Base-by-base conservation (phyloP, 306 rosid genomes). In the Trifolium repens region DNA sequence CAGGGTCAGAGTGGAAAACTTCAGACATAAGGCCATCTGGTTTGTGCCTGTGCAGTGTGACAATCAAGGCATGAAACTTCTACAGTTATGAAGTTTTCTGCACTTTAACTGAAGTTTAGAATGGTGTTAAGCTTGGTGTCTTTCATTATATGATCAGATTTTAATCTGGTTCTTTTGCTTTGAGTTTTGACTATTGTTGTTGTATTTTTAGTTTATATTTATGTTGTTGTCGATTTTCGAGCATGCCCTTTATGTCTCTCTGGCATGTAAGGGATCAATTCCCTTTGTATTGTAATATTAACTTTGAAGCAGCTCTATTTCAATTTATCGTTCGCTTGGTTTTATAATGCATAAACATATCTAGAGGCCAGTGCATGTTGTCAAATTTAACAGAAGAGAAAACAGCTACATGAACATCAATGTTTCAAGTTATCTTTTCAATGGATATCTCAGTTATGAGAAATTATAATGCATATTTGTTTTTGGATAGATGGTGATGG, bases 1-100 rank as follows among this genome's bases (percentile, higher is more conserved):
- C 88, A 0, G 98, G 97, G 39, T 89, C 89, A 5, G 97, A 94
- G 78, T 94, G 98, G 98, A 85, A 81, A 66, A 87, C 89, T 78
- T 91, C 90, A 49, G 88, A 80, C 47, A 85, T 92, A 57, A 87
- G 79, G 77, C 96, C 91, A 24, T 87, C 96, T 58, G 96, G 98
- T 58, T 70, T 87, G 58, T 94, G 94, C 90, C 67, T 94, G 82
- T 86, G 87, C 83, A 70, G 90, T 79, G 97, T 91, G 76, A 91
- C 96, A 46, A 89, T 91, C 85, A 91, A 84, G 83, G 98, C 85
- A 60, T 94, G 89, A 89, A 73, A 73, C 63, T 49, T 74, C 5
- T 9, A 10, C 19, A 55, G 72, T 60, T 35, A 46, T 5, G 8
- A 14, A 40, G 62, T 74, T 58, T 76, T 67, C 55, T 37, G 59